Conservation (phyloP, 2,329 filamentous ascomycete genomes). For the Hypoxylon sp. region DNA sequence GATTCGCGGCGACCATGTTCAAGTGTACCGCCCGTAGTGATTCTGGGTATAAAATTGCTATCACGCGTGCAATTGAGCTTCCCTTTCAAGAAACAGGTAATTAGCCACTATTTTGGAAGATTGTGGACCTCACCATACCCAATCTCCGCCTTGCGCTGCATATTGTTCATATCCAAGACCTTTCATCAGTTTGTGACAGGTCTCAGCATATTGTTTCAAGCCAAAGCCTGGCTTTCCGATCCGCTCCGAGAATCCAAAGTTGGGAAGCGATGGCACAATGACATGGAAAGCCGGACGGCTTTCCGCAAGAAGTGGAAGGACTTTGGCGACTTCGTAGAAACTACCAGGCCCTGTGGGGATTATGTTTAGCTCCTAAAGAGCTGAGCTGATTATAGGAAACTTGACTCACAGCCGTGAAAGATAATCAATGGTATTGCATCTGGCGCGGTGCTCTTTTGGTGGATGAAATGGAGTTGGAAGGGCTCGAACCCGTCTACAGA, state of each 20-base stretch:
- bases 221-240: slow-evolving; percentile 51
- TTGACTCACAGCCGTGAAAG: background rate
- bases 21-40: background rate
- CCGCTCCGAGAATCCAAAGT: slow-evolving; percentile 57
- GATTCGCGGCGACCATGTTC: background rate
- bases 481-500: slow-evolving; percentile 33
- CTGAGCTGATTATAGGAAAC: background rate
- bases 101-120: background rate
- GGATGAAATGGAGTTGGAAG: slow-evolving; percentile 41
- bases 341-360: background rate
- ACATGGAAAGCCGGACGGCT: slow-evolving; percentile 53
- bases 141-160: slow-evolving; percentile 42
- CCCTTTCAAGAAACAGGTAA: background rate
- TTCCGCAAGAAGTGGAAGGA: background rate
- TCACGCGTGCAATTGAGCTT: background rate
- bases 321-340: background rate
- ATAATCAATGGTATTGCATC: slow-evolving; percentile 38
- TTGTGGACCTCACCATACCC: slow-evolving; percentile 14
- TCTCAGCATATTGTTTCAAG: slow-evolving; percentile 49
- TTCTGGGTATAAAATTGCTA: background rate
- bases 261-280: slow-evolving; percentile 57
- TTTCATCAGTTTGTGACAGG: slow-evolving; percentile 54
- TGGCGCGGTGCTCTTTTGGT: slow-evolving; percentile 20
- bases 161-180: slow-evolving; percentile 53
- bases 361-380: background rate